phyloP scores from a whole-genome alignment of 176 grass and related monocot species.

The maize (Zea mays) region Zm-B73-REFERENCE-NAM-5.0 NC_050102.1:147780001-147780500 shows the following conservation, averaged over 20 bases:
- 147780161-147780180: slow-evolving; percentile 26
- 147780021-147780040: not conserved
- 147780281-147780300: slow-evolving; percentile 49
- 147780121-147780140: slow-evolving; percentile 7
- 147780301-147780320: slow-evolving; percentile 63
- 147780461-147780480: not conserved
- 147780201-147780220: slow-evolving; percentile 53
- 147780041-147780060: not conserved
- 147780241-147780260: slow-evolving; percentile 29
- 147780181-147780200: slow-evolving; percentile 55
- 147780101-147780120: slow-evolving; percentile 1
- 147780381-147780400: not conserved
- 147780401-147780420: no score
- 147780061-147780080: not conserved
- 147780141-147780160: not conserved
- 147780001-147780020: not conserved
- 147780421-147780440: no score
- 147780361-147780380: slow-evolving; percentile 56
- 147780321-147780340: slow-evolving; percentile 70
- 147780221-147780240: slow-evolving; percentile 56
- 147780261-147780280: slow-evolving; percentile 68
- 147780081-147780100: not conserved
- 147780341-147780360: slow-evolving; percentile 71
- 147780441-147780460: not conserved
- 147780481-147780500: not conserved